Evolutionary conservation across 73 alveolate genomes (phyloP), one percentile per base, ranked within the genome.

Genomic region (Paramecium sonneborni): DNA sequence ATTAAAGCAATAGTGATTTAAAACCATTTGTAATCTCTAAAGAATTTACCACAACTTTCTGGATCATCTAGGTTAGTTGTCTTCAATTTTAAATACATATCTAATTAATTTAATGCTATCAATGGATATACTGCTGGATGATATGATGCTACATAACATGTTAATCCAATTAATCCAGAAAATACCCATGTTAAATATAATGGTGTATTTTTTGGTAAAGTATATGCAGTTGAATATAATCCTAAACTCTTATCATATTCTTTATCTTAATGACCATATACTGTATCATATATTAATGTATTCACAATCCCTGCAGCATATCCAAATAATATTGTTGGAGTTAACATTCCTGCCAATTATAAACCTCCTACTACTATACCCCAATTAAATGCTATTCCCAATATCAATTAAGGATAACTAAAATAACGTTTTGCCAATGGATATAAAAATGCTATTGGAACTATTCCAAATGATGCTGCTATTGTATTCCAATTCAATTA

Each of bases 211-310:
- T 79, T 79, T 10, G 90, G 90, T 21, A 79, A 30, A 12, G 95
- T 84, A 38, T 94, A 89, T 41, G 99, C 97, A 2, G 98, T 92
- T 37, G 96, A 85, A 15, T 96, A 92, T 37, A 95, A 85, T 23
- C 98, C 98, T 6, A 96, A 85, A 67, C 88, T 58, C 57, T 93
- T 86, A 87, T 96, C 99, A 86, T 89, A 89, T 39, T 93, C 87
- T 44, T 92, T 95, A 92, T 96, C 99, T 58, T 95, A 93, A 92
- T 88, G 95, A 7, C 97, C 99, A 95, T 96, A 96, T 28, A 96
- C 96, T 11, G 99, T 94, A 79, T 96, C 99, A 62, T 96, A 96
- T 18, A 95, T 93, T 18, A 96, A 44, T 10, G 99, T 96, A 96
- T 98, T 94, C 24, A 93, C 74, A 1, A 96, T 88, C 14, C 97